Percentiles rank a stretch among this genome's conserved stretches.
phyloP scores from a whole-genome alignment of 306 rosid genomes.

The Lathyrus oleraceus region DNA sequence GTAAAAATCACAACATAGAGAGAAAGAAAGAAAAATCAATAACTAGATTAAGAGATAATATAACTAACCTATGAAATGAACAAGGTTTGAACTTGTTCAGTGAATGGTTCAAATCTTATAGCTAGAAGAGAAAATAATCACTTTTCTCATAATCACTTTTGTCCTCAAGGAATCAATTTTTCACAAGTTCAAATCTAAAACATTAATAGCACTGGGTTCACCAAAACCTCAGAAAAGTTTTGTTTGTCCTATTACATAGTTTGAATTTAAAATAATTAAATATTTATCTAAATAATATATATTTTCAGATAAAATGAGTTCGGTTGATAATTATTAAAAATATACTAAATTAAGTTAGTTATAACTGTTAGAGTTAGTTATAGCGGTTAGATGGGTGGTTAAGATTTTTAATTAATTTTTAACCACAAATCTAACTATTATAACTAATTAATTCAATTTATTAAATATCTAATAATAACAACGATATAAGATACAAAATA shows the following conservation, averaged over 20 bases:
- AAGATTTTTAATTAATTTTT: no score
- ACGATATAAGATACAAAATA: no score
- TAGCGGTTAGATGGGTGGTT: no score
- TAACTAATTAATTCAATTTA: no score
- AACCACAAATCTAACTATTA: no score
- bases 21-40: neutral
- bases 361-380: no score
- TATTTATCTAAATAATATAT: neutral
- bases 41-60: neutral
- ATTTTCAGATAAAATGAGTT: no score
- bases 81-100: conserved; percentile 14
- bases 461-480: no score
- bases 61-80: conserved; percentile 26
- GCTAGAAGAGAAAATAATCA: neutral
- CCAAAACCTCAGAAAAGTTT: neutral
- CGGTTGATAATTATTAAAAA: no score
- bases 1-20: neutral
- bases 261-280: neutral
- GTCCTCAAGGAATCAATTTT: conserved; percentile 3
- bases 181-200: neutral
- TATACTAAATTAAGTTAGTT: no score
- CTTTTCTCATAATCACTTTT: neutral
- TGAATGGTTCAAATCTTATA: conserved; percentile 11
- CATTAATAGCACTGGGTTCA: neutral
- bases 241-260: neutral